Base-by-base conservation (phyloP, 1,284 basidiomycete species). In the Puccinia horiana region DNA sequence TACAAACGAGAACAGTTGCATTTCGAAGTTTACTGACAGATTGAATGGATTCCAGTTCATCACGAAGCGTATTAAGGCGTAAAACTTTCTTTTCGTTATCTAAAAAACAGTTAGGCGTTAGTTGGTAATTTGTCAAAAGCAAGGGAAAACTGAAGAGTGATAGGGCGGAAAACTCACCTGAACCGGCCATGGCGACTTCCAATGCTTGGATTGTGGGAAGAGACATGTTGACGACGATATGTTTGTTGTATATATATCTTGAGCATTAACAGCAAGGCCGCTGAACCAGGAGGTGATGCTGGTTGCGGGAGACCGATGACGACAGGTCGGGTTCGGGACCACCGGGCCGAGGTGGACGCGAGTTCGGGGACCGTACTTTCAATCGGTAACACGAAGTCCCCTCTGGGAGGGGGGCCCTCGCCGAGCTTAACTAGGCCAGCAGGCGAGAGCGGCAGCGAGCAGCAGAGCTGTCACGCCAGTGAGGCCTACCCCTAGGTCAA, bases 71-170 rank as follows among this genome's bases (percentile, higher is more conserved):
- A 37, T 56, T 65, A 9, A 81, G 61, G 37, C 70, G 42, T 32
- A 42, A 29, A 3, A 73, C 72, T 67, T 81, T 81, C 72, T 67
- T 81, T 49, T 81, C 79, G 58, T 81, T 81, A 56, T 81, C 79
- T 81, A 75, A 12, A 72, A 11, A 35, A 23, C 6, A 54, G 26
- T 35, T 26, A 47, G 5, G 32, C 18, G 54, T 26, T 47, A 16
- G 42, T 69, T 69, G 47, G 65, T n/a, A 72, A 73, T 26, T 23
- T 16, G 23, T n/a, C n/a, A 49, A 29, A 47, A 5, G 3, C 2
- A 23, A 35, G 20, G 20, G 9, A 26, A 54, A 54, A 18, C 42
- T 72, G 44, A 1, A 73, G 16, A 1, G 54, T 29, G 70, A 52
- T 20, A 52, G 70, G 18, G n/a, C n/a, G n/a, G n/a, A 16, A 35